phyloP scores from a whole-genome alignment of 305 asterid species.

The Fraxinus baroniana region DNA sequence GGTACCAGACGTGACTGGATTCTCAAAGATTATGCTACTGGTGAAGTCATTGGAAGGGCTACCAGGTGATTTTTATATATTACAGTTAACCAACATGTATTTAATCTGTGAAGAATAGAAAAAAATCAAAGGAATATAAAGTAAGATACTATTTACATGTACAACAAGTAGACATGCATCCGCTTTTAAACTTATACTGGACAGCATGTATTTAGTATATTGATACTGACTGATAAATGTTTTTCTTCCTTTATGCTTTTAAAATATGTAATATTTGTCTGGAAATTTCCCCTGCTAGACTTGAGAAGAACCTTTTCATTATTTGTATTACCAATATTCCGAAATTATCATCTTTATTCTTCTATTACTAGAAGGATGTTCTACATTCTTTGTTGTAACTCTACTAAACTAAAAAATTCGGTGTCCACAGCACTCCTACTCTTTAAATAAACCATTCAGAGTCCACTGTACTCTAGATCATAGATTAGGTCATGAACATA shows the following conservation, averaged over 20 bases:
- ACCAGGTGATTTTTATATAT: slow-evolving; percentile 50
- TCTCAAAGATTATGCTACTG: slow-evolving; percentile 69
- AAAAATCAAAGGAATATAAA: neutral
- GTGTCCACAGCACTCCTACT: neutral
- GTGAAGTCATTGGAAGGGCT: slow-evolving; percentile 89
- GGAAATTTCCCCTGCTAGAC: neutral
- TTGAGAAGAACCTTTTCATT: neutral
- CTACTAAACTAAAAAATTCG: neutral
- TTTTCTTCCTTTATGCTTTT: neutral
- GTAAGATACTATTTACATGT: neutral
- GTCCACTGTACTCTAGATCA: neutral
- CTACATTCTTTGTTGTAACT: neutral
- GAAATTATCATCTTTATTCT: neutral
- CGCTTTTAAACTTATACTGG: neutral
- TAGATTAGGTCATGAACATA: neutral
- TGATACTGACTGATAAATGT: neutral
- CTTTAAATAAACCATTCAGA: neutral
- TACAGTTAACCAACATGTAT: neutral
- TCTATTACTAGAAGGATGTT: neutral
- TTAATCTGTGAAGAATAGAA: neutral
- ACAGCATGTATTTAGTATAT: neutral
- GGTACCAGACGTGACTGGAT: slow-evolving; percentile 97
- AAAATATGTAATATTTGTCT: neutral
- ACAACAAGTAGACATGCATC: neutral
- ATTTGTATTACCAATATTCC: neutral